Evolutionary conservation across 2,329 filamentous ascomycete species (phyloP), one percentile per base, ranked within the genome.

Genomic region (Ramularia collo-cygni): DNA sequence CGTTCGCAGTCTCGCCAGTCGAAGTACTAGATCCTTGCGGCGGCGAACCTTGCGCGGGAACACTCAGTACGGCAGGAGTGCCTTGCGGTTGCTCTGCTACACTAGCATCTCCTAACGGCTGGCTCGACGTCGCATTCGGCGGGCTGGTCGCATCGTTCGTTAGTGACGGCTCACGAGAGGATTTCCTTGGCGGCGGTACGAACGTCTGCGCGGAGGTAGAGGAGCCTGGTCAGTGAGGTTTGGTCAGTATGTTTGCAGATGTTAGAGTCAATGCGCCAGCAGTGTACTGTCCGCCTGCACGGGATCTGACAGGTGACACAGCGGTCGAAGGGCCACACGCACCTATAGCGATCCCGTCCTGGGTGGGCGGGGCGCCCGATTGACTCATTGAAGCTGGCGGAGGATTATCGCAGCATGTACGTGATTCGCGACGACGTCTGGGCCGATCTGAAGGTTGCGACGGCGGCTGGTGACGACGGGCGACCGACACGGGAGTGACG

Each of bases 1-100:
- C 64, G 35, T 60, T 62, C n/a, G 64, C 63, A n/a, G 67, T 68
- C 36, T 60, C 61, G 37, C 65, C 66, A 40, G 64, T 68, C 18
- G 68, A 51, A 1, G 65, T 67, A 18, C 55, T 58, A 4, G 43
- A 42, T 13, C 43, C 38, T 39, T 47, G 46, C 38, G 42, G 43
- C 15, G 42, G 37, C 7, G 42, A 28, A 14, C 37, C 24, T 24
- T 40, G 36, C 13, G 28, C 42, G 9, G 48, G 46, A 14, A 47
- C 43, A 27, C 36, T 44, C n/a, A 54, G 39, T 13, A 18, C 37
- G 17, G 41, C 29, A n/a, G 24, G 15, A 16, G 35, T 18, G 21
- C 16, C 32, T 37, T 44, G 44, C 13, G 42, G 24, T 17, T 47
- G 41, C 8, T 32, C 35, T 10, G 33, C n/a, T n/a, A n/a, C n/a